Evolutionary conservation across 148 eudicot species (phyloP), one percentile per base, ranked within the genome.

Genomic region (Amaranthus cruentus): DNA sequence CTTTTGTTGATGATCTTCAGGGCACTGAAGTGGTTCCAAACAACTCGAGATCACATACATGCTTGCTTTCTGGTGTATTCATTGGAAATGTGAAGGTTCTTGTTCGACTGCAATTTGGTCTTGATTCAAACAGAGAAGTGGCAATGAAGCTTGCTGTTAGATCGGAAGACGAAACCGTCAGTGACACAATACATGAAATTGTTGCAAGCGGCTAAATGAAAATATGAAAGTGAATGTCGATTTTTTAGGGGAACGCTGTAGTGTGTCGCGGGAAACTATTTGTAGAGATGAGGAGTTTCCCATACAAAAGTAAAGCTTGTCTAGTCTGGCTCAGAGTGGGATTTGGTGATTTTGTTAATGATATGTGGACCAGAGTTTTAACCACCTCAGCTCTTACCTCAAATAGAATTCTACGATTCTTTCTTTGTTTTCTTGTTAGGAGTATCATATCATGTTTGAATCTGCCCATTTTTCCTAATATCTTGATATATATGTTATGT

Each of bases 121-220:
- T 95, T n/a, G 99, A 92, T 76, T 85, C 88, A 38, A 82, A 80
- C 66, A 84, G 86, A 77, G 99, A 95, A 80, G 99, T 95, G 59
- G 99, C 99, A 2, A 95, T 95, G 99, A 95, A 95, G 74, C 88
- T 95, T 8, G 84, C 89, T 15, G 99, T 95, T 47, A 86, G 99
- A 86, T 91, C 99, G 5, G 97, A 95, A 51, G 97, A 95, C 73
- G 91, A 82, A 74, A 82, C 85, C 51, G 96, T 91, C 55, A 90
- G 99, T 49, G 99, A 95, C 76, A 86, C 89, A 44, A 90, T 95
- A 74, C 99, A 95, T 12, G 99, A 95, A 83, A 90, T 91, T 44
- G 99, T 95, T 75, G 96, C 96, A 9, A 95, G 96, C 80, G 95
- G 98, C 77, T 91, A 83, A 51, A 77, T 70, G 55, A 28, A 28